Evolutionary conservation across 768 basidiomycete genomes (phyloP).

Genomic region (Filobasidium floriforme): DNA sequence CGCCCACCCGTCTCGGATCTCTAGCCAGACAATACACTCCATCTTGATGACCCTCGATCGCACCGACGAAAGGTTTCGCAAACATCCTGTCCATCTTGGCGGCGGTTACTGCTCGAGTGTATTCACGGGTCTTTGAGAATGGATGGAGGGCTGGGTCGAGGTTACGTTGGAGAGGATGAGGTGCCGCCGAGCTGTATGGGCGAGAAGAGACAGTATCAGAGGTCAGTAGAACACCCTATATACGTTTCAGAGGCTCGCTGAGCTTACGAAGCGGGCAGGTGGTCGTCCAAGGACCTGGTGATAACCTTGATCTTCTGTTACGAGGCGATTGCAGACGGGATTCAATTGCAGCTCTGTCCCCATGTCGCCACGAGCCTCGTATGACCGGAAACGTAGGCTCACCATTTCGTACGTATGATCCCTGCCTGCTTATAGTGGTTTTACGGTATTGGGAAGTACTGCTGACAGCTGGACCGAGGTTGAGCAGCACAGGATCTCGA

Average conservation of each 20-base stretch:
- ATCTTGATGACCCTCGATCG: slow-evolving; percentile 85
- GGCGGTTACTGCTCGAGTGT: slow-evolving; percentile 85
- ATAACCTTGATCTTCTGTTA: slow-evolving; percentile 44
- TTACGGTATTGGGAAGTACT: too few relatives aligned
- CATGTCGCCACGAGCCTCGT: too few relatives aligned
- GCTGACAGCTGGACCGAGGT: too few relatives aligned
- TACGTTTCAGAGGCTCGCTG: not conserved
- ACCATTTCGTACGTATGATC: too few relatives aligned
- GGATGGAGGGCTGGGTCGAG: slow-evolving; percentile 93
- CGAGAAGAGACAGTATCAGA: too few relatives aligned
- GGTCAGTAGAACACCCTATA: not conserved
- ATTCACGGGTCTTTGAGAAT: slow-evolving; percentile 84
- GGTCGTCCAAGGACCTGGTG: slow-evolving; percentile 42
- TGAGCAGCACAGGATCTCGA: too few relatives aligned
- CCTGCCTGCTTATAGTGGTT: too few relatives aligned
- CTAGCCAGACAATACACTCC: slow-evolving; percentile 79
- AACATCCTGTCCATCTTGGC: slow-evolving; percentile 96
- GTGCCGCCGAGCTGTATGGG: slow-evolving; percentile 32
- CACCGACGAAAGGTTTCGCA: slow-evolving; percentile 88
- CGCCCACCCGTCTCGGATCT: slow-evolving; percentile 61
- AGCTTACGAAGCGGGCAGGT: slow-evolving; percentile 38
- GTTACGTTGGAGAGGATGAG: slow-evolving; percentile 71
- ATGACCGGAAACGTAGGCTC: too few relatives aligned
- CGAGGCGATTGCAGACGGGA: not conserved
- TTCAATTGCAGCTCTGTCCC: not conserved